Conservation (phyloP, 306 rosid species). For the Hylodesmum podocarpum region DNA sequence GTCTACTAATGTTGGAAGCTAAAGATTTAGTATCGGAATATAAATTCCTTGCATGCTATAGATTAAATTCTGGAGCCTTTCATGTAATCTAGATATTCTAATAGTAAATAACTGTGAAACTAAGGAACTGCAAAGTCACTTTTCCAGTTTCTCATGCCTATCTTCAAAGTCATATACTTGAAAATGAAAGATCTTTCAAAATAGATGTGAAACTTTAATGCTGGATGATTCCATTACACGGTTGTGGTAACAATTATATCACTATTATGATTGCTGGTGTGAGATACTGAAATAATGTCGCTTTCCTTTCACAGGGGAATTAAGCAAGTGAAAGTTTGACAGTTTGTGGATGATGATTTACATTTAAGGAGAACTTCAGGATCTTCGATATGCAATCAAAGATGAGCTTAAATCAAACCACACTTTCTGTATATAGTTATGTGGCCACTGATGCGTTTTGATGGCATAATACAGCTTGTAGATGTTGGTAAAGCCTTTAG, state of each 20-base stretch:
- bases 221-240: neutral
- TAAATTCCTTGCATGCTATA: neutral
- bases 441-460: constrained; percentile 5
- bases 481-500: neutral
- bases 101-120: neutral
- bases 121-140: neutral
- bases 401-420: constrained; percentile 29
- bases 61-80: neutral
- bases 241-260: neutral
- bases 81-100: neutral
- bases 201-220: neutral
- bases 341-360: constrained; percentile 33
- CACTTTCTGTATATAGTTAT: neutral
- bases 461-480: neutral
- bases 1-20: neutral
- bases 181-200: neutral
- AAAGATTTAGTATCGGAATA: neutral
- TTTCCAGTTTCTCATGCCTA: neutral
- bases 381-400: constrained; percentile 27
- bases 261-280: neutral
- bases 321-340: constrained; percentile 39
- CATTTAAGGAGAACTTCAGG: constrained; percentile 30
- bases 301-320: constrained; percentile 57
- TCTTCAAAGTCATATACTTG: constrained; percentile 1
- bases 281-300: constrained; percentile 16